These are phyloP conservation scores for Penicillium sp. DNA, from an alignment of 2,329 filamentous ascomycete species.

Conservation along the genomic window DNA sequence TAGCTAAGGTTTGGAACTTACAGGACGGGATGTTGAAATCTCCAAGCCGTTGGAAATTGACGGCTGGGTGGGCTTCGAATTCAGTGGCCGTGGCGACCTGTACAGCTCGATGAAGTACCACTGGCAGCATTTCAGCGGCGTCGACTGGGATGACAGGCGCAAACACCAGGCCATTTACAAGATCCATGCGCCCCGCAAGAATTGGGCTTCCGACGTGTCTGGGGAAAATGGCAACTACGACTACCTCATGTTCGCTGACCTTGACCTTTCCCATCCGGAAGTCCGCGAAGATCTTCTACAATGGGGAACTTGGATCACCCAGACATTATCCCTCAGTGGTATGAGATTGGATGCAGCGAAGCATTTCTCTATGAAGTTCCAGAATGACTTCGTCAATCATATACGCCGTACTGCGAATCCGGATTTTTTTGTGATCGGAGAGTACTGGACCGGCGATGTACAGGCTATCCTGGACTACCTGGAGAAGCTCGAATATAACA, in stretches of 20 bases:
- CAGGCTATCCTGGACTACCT: conserved; percentile 61
- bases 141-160: conserved; percentile 65
- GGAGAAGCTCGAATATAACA: conserved; percentile 60
- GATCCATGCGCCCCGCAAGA: conserved; percentile 65
- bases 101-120: conserved; percentile 68
- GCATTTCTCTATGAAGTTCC: conserved; percentile 71
- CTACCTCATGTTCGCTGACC: conserved; percentile 72
- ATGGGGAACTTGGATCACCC: conserved; percentile 70
- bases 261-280: conserved; percentile 67
- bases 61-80: conserved; percentile 70
- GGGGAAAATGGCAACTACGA: conserved; percentile 68
- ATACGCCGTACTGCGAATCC: conserved; percentile 57
- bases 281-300: conserved; percentile 66
- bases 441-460: conserved; percentile 68
- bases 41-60: conserved; percentile 64
- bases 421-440: conserved; percentile 68
- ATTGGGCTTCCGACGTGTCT: conserved; percentile 66
- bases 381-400: conserved; percentile 64
- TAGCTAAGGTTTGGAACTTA: neutral
- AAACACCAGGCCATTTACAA: conserved; percentile 67
- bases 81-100: conserved; percentile 61
- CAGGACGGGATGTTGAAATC: conserved; percentile 46
- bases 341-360: conserved; percentile 74
- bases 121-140: conserved; percentile 69
- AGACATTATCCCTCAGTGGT: conserved; percentile 63